phyloP scores from a whole-genome alignment of 225 moss, liverwort and hornwort species.

The Polytrichum commune region DNA sequence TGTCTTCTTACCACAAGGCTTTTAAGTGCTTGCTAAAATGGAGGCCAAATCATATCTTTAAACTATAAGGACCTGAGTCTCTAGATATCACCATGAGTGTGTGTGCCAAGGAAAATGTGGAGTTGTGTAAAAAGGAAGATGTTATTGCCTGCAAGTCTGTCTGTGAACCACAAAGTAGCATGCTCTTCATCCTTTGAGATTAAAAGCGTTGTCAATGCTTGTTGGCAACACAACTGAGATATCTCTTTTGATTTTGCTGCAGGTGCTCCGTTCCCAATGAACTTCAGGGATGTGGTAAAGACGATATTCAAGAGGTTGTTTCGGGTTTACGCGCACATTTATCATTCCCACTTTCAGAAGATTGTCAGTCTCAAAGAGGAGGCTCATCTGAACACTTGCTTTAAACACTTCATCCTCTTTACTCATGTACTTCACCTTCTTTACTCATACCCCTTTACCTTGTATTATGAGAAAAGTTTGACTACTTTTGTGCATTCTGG shows the following conservation, averaged over 20 bases:
- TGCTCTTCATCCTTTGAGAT: too few relatives aligned
- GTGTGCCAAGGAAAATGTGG: too few relatives aligned
- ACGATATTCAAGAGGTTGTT: conserved; percentile 70
- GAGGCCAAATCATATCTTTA: too few relatives aligned
- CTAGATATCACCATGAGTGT: too few relatives aligned
- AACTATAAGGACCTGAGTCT: too few relatives aligned
- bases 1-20: neutral
- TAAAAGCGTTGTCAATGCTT: too few relatives aligned
- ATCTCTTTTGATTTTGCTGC: conserved; percentile 7
- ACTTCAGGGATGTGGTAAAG: conserved; percentile 66
- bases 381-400: conserved; percentile 70
- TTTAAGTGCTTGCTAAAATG: neutral
- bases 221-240: too few relatives aligned
- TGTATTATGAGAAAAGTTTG: neutral
- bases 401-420: conserved; percentile 76
- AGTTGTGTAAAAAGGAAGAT: too few relatives aligned
- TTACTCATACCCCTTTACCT: neutral
- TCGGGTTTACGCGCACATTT: conserved; percentile 66
- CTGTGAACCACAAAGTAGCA: too few relatives aligned
- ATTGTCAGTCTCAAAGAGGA: conserved; percentile 65
- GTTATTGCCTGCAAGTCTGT: too few relatives aligned
- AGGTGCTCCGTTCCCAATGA: conserved; percentile 62
- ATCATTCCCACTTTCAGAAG: conserved; percentile 71
- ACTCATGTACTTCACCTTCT: conserved; percentile 35
- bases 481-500: too few relatives aligned